These are phyloP conservation scores for Suhomyces coccinellae DNA, from an alignment of 1,139 yeast species.

Conservation along the genomic window DNA sequence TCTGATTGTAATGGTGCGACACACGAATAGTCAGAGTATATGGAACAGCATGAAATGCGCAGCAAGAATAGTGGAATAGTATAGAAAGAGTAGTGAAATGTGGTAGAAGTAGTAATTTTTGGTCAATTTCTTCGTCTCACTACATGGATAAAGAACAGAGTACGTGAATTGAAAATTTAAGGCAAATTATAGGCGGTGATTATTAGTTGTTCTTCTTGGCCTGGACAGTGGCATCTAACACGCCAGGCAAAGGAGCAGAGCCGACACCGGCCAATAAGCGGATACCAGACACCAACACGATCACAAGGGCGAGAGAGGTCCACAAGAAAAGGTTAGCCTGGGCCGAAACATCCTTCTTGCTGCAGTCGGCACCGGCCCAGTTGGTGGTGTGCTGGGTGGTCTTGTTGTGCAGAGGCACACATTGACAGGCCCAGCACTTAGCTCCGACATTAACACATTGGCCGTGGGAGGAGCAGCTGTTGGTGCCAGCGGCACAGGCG, in stretches of 20 bases:
- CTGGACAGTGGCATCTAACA: slow-evolving; percentile 57
- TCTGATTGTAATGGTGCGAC: background rate
- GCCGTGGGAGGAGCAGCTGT: slow-evolving; percentile 66
- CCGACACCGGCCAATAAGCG: slow-evolving; percentile 56
- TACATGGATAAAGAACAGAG: background rate
- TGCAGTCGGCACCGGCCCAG: slow-evolving; percentile 70
- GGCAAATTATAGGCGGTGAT: background rate
- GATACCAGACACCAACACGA: slow-evolving; percentile 53
- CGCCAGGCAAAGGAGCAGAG: slow-evolving; percentile 65
- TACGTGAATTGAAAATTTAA: slow-evolving; percentile 1
- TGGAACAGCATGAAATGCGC: no score
- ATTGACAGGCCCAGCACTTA: slow-evolving; percentile 58
- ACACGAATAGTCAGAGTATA: background rate
- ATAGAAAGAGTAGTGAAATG: no score
- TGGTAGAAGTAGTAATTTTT: no score
- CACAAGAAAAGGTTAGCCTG: slow-evolving; percentile 69
- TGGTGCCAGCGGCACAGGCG: slow-evolving; percentile 54
- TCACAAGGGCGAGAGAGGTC: slow-evolving; percentile 53
- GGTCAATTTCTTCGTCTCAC: background rate
- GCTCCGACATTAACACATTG: slow-evolving; percentile 43
- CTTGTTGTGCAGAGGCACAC: slow-evolving; percentile 52
- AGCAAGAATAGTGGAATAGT: no score
- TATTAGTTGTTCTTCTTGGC: slow-evolving; percentile 32
- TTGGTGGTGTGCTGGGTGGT: slow-evolving; percentile 51
- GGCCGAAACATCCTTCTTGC: slow-evolving; percentile 62